A percentile compares a stretch with the other conserved stretches of the same genome.
phyloP scores from a whole-genome alignment of 225 moss, liverwort and hornwort species.

The Physcomitrellopsis africana region DNA sequence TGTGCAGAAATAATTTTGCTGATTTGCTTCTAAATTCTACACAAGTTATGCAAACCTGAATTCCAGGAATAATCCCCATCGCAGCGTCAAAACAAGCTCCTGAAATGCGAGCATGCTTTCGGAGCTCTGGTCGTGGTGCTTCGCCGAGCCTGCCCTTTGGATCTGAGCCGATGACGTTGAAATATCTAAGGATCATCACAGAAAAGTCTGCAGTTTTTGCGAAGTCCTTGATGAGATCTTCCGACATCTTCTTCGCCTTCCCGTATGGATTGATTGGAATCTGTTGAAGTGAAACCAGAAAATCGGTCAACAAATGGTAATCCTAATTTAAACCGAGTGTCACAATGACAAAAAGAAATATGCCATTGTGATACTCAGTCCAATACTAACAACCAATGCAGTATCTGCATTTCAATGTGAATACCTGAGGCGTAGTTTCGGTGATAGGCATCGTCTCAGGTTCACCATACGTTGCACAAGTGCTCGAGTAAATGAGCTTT shows the following conservation, averaged over 20 bases:
- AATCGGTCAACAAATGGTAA: not conserved
- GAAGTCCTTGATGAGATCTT: slow-evolving; percentile 74
- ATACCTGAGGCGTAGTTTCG: slow-evolving; percentile 70
- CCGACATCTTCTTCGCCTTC: slow-evolving; percentile 83
- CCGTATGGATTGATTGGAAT: slow-evolving; percentile 79
- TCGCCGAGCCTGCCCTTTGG: slow-evolving; percentile 71
- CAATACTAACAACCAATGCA: not conserved
- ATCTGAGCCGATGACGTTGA: slow-evolving; percentile 84
- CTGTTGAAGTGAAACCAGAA: slow-evolving; percentile 23
- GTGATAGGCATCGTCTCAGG: slow-evolving; percentile 71
- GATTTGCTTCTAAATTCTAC: too few species aligned
- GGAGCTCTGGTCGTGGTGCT: slow-evolving; percentile 72
- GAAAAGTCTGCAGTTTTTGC: slow-evolving; percentile 53
- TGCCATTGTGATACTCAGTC: too few species aligned
- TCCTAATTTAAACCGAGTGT: too few species aligned
- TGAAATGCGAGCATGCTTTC: slow-evolving; percentile 69
- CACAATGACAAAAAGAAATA: too few species aligned
- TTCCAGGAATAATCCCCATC: slow-evolving; percentile 48
- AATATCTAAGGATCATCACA: slow-evolving; percentile 75
- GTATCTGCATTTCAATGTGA: not conserved
- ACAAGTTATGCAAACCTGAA: slow-evolving; percentile 40
- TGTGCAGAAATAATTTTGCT: not conserved
- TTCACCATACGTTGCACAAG: slow-evolving; percentile 83
- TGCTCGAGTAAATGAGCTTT: slow-evolving; percentile 75
- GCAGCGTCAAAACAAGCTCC: slow-evolving; percentile 87